phyloP scores from a whole-genome alignment of 1,284 basidiomycete genomes.

The Pterulicium gracile region DNA sequence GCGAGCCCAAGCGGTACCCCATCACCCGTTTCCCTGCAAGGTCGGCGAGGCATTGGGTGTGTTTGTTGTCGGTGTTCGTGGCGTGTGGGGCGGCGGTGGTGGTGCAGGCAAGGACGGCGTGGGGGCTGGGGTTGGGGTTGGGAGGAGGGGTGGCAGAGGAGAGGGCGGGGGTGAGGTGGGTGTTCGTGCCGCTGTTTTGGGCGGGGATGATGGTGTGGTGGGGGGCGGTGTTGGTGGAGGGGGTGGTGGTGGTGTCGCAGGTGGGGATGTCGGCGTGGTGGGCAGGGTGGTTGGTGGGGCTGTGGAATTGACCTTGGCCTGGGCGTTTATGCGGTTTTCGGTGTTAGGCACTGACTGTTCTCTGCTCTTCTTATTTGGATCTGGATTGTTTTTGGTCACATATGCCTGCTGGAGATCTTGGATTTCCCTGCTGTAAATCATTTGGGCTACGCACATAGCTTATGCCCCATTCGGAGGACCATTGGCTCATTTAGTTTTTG shows the following conservation, averaged over 20 bases:
- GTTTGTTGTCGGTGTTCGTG: conserved; percentile 39
- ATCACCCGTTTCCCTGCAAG: conserved; percentile 48
- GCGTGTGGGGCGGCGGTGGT: conserved; percentile 31
- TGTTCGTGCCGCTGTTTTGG: conserved; percentile 49
- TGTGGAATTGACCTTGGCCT: conserved; percentile 29
- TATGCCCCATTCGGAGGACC: no score
- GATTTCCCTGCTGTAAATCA: no score
- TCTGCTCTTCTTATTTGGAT: no score
- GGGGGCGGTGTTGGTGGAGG: conserved; percentile 45
- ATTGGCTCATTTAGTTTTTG: no score
- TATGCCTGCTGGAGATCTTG: no score
- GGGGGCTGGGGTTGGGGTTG: conserved; percentile 37
- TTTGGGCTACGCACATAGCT: no score
- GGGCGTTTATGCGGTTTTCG: neutral
- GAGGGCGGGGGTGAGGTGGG: conserved; percentile 48
- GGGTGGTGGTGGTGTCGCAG: conserved; percentile 42
- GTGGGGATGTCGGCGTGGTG: conserved; percentile 54
- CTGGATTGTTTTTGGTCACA: no score
- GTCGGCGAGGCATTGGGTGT: conserved; percentile 56
- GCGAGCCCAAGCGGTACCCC: conserved; percentile 55
- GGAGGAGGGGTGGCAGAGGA: conserved; percentile 44
- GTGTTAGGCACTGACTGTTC: no score
- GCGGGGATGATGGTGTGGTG: conserved; percentile 49
- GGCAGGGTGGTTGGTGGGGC: conserved; percentile 52
- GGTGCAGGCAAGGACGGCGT: conserved; percentile 44